Percentiles rank a stretch among this genome's conserved stretches.
Evolutionary conservation across 352 stramenopile genomes (phyloP).

Genomic region (Saprolegnia diclina): DNA sequence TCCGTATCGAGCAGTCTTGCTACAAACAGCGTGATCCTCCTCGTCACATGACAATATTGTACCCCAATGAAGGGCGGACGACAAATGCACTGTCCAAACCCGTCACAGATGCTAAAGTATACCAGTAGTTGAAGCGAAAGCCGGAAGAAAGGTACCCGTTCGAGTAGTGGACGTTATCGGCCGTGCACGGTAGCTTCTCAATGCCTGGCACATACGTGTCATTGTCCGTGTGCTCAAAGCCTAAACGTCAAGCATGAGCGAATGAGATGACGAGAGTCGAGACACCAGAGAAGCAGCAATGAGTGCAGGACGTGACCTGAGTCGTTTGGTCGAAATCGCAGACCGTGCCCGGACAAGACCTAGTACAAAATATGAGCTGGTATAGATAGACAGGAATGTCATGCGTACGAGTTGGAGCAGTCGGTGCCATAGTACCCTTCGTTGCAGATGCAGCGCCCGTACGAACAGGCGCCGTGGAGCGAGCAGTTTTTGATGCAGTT

Average conservation of each 20-base stretch:
- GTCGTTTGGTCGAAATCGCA: conserved; percentile 88
- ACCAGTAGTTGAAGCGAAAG: neutral
- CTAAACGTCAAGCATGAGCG: neutral
- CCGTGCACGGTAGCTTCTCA: conserved; percentile 84
- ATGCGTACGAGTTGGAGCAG: conserved; percentile 87
- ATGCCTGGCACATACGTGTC: conserved; percentile 89
- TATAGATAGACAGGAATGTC: too few species aligned
- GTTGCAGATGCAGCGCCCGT: conserved; percentile 90
- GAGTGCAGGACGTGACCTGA: conserved; percentile 82
- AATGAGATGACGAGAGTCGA: conserved; percentile 24
- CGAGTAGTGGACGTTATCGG: conserved; percentile 80
- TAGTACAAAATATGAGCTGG: too few species aligned
- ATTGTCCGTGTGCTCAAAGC: conserved; percentile 76
- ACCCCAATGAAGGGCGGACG: conserved; percentile 87
- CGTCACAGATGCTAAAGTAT: conserved; percentile 83
- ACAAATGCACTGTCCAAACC: conserved; percentile 94
- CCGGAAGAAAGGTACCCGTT: conserved; percentile 48
- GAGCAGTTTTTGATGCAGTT: conserved; percentile 93
- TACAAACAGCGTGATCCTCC: neutral
- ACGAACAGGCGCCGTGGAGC: conserved; percentile 85
- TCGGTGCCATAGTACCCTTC: conserved; percentile 95
- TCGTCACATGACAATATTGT: neutral
- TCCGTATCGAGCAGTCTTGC: conserved; percentile 87
- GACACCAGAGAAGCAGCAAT: conserved; percentile 93
- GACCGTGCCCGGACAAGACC: conserved; percentile 88